phyloP scores from a whole-genome alignment of 2,329 filamentous ascomycete genomes.

The Aspergillus felis region DNA sequence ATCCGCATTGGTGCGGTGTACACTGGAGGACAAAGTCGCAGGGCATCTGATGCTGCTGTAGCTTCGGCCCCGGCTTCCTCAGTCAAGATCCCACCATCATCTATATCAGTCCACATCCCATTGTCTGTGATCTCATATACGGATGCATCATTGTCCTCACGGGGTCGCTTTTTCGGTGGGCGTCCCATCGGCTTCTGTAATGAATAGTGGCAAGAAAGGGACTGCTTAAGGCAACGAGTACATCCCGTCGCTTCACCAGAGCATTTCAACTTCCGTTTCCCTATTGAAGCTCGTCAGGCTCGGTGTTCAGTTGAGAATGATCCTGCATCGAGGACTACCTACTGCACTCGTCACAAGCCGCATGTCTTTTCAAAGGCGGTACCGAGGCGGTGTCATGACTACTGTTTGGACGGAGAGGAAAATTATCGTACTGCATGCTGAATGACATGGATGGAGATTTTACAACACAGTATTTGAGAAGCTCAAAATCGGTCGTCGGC shows the following conservation, averaged over 20 bases:
- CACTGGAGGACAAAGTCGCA: conserved; percentile 27
- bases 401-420: conserved; percentile 1
- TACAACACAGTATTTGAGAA: neutral
- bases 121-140: conserved; percentile 10
- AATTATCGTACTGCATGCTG: conserved; percentile 10
- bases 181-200: conserved; percentile 48
- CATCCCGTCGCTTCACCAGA: conserved; percentile 44
- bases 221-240: conserved; percentile 40
- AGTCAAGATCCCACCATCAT: conserved; percentile 16
- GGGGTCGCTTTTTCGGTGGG: conserved; percentile 40
- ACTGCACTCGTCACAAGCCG: conserved; percentile 49
- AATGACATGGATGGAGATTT: neutral
- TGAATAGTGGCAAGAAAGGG: conserved; percentile 43
- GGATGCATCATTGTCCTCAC: conserved; percentile 24
- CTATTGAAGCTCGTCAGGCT: conserved; percentile 25
- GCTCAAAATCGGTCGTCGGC: neutral
- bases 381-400: conserved; percentile 13
- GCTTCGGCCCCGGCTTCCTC: conserved; percentile 13
- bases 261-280: conserved; percentile 47
- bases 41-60: conserved; percentile 18
- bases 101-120: conserved; percentile 22
- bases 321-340: conserved; percentile 19
- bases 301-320: neutral
- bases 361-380: conserved; percentile 38
- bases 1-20: conserved; percentile 15